These are phyloP conservation scores for Filobasidium uniguttulatum DNA, from an alignment of 1,284 basidiomycete genomes.

Conservation along the genomic window DNA sequence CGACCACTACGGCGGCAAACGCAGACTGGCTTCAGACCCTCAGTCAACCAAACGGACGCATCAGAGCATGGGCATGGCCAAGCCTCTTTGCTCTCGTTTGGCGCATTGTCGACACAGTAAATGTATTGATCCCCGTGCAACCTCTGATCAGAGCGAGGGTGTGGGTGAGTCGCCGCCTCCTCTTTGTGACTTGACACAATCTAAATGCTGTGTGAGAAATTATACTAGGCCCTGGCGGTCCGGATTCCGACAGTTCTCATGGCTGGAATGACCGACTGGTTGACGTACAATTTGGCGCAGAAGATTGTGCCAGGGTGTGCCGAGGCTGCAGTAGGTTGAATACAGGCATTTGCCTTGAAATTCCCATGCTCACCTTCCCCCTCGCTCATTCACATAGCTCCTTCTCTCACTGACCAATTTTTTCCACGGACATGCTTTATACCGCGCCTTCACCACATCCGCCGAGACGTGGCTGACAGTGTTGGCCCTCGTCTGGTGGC, in stretches of 20 bases:
- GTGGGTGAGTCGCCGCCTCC: no score
- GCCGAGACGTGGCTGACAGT: slow-evolving; percentile 76
- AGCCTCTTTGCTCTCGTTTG: slow-evolving; percentile 63
- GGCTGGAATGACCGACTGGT: slow-evolving; percentile 69
- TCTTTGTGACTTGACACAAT: no score
- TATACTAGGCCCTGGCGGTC: slow-evolving; percentile 45
- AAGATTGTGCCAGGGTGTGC: slow-evolving; percentile 48
- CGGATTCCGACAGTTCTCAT: slow-evolving; percentile 64
- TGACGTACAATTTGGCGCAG: slow-evolving; percentile 50
- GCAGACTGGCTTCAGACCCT: background rate
- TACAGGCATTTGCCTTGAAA: background rate
- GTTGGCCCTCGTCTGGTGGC: slow-evolving; percentile 65
- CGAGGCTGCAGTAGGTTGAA: slow-evolving; percentile 48
- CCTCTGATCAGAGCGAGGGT: no score
- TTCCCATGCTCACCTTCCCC: background rate
- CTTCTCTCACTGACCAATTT: slow-evolving; percentile 71
- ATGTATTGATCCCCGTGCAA: no score
- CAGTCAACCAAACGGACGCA: slow-evolving; percentile 17
- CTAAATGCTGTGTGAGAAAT: no score
- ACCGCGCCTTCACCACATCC: slow-evolving; percentile 84
- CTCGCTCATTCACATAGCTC: slow-evolving; percentile 42
- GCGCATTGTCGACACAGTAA: no score
- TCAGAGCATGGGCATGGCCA: slow-evolving; percentile 31
- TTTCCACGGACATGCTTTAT: slow-evolving; percentile 71
- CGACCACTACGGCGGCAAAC: no score